phyloP scores from a whole-genome alignment of 2,329 filamentous ascomycete genomes.

The Neofusicoccum cordaticola region DNA sequence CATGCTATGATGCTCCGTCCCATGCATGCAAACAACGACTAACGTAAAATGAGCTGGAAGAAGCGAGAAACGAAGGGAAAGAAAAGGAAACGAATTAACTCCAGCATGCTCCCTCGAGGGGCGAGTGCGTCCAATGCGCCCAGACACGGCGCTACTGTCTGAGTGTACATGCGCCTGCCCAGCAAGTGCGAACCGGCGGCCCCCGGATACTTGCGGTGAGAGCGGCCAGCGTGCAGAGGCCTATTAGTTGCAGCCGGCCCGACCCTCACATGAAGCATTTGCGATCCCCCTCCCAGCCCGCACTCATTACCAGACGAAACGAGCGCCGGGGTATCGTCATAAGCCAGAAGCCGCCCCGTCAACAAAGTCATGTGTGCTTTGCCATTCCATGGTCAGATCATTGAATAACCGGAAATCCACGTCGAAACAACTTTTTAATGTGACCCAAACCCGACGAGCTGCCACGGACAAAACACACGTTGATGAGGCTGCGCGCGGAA shows the following conservation, averaged over 20 bases:
- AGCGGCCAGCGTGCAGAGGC: constrained; percentile 10
- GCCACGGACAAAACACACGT: background rate
- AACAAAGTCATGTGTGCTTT: constrained; percentile 7
- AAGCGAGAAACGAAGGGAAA: background rate
- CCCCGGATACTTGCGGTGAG: constrained; percentile 3
- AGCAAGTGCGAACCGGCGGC: constrained; percentile 10
- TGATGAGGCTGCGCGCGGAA: background rate
- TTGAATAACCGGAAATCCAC: constrained; percentile 9
- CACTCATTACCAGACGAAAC: constrained; percentile 8
- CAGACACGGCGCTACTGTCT: background rate
- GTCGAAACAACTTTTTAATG: constrained; percentile 12
- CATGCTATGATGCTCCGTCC: constrained; percentile 19
- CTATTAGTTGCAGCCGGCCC: constrained; percentile 13
- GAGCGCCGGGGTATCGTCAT: constrained; percentile 16
- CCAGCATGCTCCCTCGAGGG: background rate
- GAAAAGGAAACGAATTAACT: background rate
- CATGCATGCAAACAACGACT: constrained; percentile 6
- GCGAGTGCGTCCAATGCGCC: background rate
- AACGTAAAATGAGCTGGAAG: background rate
- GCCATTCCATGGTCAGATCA: constrained; percentile 4
- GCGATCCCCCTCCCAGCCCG: constrained; percentile 12
- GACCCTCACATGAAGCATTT: constrained; percentile 1
- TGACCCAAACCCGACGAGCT: constrained; percentile 6
- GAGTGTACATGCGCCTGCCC: constrained; percentile 13
- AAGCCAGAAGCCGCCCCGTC: constrained; percentile 11